Evolutionary conservation across 257 asterid genomes (phyloP).

Genomic region (Scutellaria galericulata): DNA sequence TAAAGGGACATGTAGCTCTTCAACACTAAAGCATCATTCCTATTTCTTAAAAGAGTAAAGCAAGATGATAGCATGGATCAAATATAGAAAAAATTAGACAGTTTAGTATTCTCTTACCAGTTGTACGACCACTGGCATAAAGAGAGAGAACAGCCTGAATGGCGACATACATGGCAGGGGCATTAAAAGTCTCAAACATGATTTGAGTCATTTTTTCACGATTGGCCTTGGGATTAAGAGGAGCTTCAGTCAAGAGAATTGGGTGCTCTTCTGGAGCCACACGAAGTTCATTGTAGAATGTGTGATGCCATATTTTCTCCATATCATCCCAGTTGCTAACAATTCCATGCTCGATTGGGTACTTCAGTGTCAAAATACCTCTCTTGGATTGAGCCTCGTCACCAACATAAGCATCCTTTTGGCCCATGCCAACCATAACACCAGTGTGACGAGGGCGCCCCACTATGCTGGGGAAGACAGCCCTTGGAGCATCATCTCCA

Average conservation of each 20-base stretch:
- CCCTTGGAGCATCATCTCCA: conserved; percentile 76
- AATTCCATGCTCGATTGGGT: conserved; percentile 89
- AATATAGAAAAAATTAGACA: neutral
- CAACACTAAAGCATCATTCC: neutral
- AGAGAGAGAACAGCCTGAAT: conserved; percentile 91
- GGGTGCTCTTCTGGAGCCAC: conserved; percentile 94
- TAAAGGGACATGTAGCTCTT: neutral
- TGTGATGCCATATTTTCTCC: conserved; percentile 94
- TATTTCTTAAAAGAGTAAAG: neutral
- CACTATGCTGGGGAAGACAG: conserved; percentile 65
- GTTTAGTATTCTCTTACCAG: conserved; percentile 54
- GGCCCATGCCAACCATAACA: conserved; percentile 91
- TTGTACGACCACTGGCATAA: conserved; percentile 88
- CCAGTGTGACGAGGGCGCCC: conserved; percentile 78
- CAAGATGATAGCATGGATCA: neutral
- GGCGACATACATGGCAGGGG: conserved; percentile 90
- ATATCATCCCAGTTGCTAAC: conserved; percentile 94
- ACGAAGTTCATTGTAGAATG: conserved; percentile 87
- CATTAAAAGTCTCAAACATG: conserved; percentile 86
- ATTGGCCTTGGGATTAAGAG: conserved; percentile 89
- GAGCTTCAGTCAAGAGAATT: conserved; percentile 81
- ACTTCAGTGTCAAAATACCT: conserved; percentile 81
- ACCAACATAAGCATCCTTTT: conserved; percentile 85
- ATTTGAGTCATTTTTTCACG: conserved; percentile 92
- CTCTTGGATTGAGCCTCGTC: conserved; percentile 90